phyloP scores from a whole-genome alignment of 805 yeast genomes.

The Cyberlindnera petersonii region DNA sequence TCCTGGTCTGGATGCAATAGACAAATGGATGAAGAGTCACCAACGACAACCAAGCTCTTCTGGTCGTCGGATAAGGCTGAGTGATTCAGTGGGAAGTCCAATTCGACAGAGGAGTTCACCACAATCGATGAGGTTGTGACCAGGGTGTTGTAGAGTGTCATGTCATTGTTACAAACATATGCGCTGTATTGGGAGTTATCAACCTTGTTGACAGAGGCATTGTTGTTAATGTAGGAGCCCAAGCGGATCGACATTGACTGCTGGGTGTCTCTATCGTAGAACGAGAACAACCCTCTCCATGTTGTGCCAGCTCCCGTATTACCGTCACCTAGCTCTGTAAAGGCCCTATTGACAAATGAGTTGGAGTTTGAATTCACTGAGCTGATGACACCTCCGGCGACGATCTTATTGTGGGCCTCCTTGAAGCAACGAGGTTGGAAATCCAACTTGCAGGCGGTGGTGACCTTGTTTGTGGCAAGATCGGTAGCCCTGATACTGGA shows the following conservation, averaged over 20 bases:
- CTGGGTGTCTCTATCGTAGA: conserved; percentile 49
- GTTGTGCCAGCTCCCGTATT: conserved; percentile 30
- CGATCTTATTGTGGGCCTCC: conserved; percentile 48
- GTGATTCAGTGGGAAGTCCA: conserved; percentile 71
- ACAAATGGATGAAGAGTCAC: conserved; percentile 69
- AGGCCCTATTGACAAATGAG: conserved; percentile 5
- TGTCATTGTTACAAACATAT: conserved; percentile 81
- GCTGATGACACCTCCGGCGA: conserved; percentile 50
- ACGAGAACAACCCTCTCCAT: conserved; percentile 62
- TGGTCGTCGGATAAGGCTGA: conserved; percentile 64
- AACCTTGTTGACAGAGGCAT: conserved; percentile 52
- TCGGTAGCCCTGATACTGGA: conserved; percentile 47
- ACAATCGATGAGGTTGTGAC: conserved; percentile 46
- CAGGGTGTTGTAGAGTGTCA: conserved; percentile 60
- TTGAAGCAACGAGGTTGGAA: conserved; percentile 71
- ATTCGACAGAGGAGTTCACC: conserved; percentile 40
- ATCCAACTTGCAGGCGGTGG: conserved; percentile 45
- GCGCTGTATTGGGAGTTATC: conserved; percentile 48
- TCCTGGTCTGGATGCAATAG: conserved; percentile 40
- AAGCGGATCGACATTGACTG: conserved; percentile 48
- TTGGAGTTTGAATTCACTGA: conserved; percentile 22
- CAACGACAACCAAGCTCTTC: conserved; percentile 60
- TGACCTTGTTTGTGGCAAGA: conserved; percentile 32
- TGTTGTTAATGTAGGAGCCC: conserved; percentile 82
- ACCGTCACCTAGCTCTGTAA: conserved; percentile 20